Conservation (phyloP, 2,329 filamentous ascomycete species). For the Scedosporium minutisporum region DNA sequence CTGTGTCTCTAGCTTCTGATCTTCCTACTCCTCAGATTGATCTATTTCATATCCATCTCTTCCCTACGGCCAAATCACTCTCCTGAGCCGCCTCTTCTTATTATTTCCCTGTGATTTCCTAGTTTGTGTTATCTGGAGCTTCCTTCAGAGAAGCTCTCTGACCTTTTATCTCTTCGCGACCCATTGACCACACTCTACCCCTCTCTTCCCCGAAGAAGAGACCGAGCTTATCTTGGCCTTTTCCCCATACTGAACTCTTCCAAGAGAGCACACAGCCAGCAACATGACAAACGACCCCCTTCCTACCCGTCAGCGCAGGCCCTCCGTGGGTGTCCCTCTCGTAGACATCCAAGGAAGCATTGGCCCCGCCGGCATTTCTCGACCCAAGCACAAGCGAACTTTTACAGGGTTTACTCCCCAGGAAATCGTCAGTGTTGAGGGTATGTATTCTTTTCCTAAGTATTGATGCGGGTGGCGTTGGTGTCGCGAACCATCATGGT, state of each 20-base stretch:
- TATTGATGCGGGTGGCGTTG: no score
- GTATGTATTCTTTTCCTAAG: slow-evolving; percentile 31
- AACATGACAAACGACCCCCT: slow-evolving; percentile 15
- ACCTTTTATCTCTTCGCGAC: background rate
- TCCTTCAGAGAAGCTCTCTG: background rate
- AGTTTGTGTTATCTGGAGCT: background rate
- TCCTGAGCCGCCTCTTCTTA: background rate
- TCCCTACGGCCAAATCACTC: no score
- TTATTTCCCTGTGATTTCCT: background rate
- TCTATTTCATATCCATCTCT: no score
- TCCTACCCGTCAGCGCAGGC: slow-evolving; percentile 63
- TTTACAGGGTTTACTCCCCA: slow-evolving; percentile 82
- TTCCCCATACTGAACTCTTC: background rate
- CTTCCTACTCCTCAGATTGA: no score
- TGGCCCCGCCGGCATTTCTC: slow-evolving; percentile 71
- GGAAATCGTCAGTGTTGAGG: slow-evolving; percentile 91
- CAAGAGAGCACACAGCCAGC: background rate
- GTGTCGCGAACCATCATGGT: no score
- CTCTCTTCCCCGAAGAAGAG: background rate
- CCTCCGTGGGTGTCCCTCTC: slow-evolving; percentile 73
- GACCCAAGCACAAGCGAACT: slow-evolving; percentile 96
- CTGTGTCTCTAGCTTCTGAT: no score
- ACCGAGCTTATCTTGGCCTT: background rate
- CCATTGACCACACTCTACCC: background rate
- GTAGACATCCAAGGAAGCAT: slow-evolving; percentile 79